phyloP scores from a whole-genome alignment of 2,329 filamentous ascomycete species.

The Talaromyces sp. region DNA sequence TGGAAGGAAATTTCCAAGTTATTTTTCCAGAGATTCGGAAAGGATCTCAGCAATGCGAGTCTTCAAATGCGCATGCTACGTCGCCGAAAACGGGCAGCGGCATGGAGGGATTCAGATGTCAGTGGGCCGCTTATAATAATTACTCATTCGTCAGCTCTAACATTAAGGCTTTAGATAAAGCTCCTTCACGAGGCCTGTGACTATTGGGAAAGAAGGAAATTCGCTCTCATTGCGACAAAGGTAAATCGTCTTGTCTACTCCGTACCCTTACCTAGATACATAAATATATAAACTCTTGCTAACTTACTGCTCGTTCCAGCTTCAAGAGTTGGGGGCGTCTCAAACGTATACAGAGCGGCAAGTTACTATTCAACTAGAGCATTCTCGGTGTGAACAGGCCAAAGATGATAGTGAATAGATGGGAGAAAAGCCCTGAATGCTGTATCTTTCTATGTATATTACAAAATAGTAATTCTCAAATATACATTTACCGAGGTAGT shows the following conservation, averaged over 20 bases:
- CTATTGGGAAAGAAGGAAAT: neutral
- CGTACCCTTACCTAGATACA: neutral
- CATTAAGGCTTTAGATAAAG: neutral
- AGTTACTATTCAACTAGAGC: neutral
- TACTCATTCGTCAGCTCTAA: neutral
- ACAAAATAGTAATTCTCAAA: too few relatives aligned
- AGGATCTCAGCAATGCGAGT: neutral
- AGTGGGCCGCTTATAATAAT: neutral
- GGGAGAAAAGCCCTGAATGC: neutral
- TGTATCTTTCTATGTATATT: too few relatives aligned
- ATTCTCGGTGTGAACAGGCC: neutral
- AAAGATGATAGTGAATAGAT: neutral
- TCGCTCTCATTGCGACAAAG: neutral
- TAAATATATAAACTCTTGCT: neutral
- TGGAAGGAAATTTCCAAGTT: neutral
- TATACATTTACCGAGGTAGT: neutral
- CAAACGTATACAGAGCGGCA: neutral
- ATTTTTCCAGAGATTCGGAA: neutral
- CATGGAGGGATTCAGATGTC: neutral
- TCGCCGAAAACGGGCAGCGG: neutral
- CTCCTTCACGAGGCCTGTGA: neutral
- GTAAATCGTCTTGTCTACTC: neutral
- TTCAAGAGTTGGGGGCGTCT: neutral
- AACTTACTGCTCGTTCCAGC: neutral
- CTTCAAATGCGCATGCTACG: neutral